Base-by-base conservation (phyloP, 768 basidiomycete genomes). In the Coprinopsis marcescibilis region DNA sequence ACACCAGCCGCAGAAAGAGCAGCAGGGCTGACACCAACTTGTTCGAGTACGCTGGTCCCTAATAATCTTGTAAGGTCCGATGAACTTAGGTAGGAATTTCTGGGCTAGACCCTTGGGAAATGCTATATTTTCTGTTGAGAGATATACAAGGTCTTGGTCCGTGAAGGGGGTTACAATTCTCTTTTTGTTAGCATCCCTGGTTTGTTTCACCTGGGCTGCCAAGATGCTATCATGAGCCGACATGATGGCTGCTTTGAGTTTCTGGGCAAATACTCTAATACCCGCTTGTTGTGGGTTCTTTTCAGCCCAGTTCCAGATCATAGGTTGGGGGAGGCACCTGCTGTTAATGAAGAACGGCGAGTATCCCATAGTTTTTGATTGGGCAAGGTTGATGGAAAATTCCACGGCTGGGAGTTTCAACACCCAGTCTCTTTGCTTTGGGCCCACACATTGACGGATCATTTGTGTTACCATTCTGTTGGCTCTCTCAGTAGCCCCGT, bases 201-300 rank as follows among this genome's bases (percentile, higher is more conserved):
- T 63, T 25, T 70, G 65, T 3, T 55, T 32, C 0, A 67, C 57
- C 0, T 66, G 32, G 0, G 59, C 50, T 13, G 48, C 65, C 6
- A 73, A 66, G 1, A 73, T 65, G 0, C 61, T 57, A 45, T 75
- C 61, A 44, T 73, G 69, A 0, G 70, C 69, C 0, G 49, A 49
- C 6, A 58, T 30, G 1, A 63, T 39, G 32, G 64, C 57, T 21
- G 35, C 36, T 24, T 53, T 53, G 35, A 53, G 27, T 20, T 47
- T 27, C 17, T 4, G 50, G 38, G 45, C 59, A 53, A 30, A 49
- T 29, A 7, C 21, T 7, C 11, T 47, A 21, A 24, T 55, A 39
- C 27, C 46, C 43, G 25, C 46, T 39, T 30, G 45, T n/a, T 27
- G 26, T 8, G 6, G 8, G 8, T 5, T 15, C 3, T 36, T 35